Percentiles rank a stretch among this genome's conserved stretches.
Conservation (phyloP, 495 filamentous ascomycete genomes). For the Tuber borchii region DNA sequence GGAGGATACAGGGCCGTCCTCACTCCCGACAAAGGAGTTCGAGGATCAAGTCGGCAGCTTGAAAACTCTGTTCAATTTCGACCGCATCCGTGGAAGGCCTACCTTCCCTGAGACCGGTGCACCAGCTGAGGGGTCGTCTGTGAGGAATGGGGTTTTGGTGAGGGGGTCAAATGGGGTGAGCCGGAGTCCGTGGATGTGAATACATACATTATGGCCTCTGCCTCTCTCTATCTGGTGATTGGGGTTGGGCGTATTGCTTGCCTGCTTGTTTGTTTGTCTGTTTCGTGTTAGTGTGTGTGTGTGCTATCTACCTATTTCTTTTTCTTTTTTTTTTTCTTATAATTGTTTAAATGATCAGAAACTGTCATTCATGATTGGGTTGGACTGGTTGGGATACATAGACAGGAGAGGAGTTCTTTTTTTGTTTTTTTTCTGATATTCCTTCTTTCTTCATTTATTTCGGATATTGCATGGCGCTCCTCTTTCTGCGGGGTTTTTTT, state of each 20-base stretch:
- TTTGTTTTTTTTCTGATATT: background rate
- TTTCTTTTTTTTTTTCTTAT: background rate
- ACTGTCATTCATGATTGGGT: background rate
- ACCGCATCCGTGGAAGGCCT: slow-evolving; percentile 37
- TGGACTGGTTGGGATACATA: slow-evolving; percentile 2
- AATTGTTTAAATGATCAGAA: background rate
- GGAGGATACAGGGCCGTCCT: slow-evolving; percentile 22
- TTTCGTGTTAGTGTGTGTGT: background rate
- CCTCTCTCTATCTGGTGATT: background rate
- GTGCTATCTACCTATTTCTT: background rate
- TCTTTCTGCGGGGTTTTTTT: background rate
- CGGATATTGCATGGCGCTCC: slow-evolving; percentile 1
- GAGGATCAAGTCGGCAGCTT: slow-evolving; percentile 27
- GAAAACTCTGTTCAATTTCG: slow-evolving; percentile 43
- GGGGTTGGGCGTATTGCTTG: background rate
- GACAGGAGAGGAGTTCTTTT: slow-evolving; percentile 1
- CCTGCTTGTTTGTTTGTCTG: background rate
- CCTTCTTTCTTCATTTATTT: background rate
- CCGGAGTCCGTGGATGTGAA: background rate
- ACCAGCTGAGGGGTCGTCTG: background rate
- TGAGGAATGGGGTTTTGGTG: background rate
- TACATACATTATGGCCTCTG: background rate
- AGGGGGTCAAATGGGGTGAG: background rate
- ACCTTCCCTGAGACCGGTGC: slow-evolving; percentile 4
- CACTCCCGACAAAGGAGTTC: slow-evolving; percentile 24